Base-by-base conservation (phyloP, 2,329 filamentous ascomycete genomes). In the Colletotrichum sp. region DNA sequence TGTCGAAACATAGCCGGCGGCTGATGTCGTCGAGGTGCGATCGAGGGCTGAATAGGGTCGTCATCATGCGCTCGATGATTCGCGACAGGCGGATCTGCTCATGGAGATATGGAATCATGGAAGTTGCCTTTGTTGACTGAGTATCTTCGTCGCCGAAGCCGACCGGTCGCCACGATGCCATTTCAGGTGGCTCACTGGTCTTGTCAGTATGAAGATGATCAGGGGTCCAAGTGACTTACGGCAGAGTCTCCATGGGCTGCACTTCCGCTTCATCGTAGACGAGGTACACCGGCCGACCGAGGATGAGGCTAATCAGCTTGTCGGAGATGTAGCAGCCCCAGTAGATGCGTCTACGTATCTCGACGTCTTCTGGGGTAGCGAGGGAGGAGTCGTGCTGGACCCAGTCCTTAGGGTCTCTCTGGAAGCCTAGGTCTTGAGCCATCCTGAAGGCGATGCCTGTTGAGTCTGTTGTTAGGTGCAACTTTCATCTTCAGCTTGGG, bases 291-390 rank as follows among this genome's bases (percentile, higher is more conserved):
- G 78, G 75, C 10, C 75, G 76, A 0, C 78, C 79, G 4, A 80
- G 63, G 2, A 78, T 71, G 10, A 78, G 68, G 26, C 78, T 80
- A 12, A 80, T 79, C 15, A 80, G 36, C 57, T 82, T 82, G 55
- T 82, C 81, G 1, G 80, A 81, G 16, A 78, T 76, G 64, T 82
- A 82, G 34, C 79, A 82, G 16, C 81, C 81, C 81, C 81, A 82
- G 64, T 81, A 82, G 18, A 83, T 82, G 2, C 81, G 79, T 7
- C 81, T 64, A 2, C 81, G 78, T 4, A 83, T 79, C 30, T 81
- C 81, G 13, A 81, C 28, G n/a, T 82, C 80, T 44, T 81, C 80
- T 1, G 69, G 57, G 0, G 79, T 79, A 5, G 70, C 74, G 0
- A 82, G 65, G 0, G 81, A 80, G 1, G 71, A 66, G 13, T 82